Evolutionary conservation across 2,329 filamentous ascomycete species (phyloP).

Genomic region (Colletotrichum sp.): DNA sequence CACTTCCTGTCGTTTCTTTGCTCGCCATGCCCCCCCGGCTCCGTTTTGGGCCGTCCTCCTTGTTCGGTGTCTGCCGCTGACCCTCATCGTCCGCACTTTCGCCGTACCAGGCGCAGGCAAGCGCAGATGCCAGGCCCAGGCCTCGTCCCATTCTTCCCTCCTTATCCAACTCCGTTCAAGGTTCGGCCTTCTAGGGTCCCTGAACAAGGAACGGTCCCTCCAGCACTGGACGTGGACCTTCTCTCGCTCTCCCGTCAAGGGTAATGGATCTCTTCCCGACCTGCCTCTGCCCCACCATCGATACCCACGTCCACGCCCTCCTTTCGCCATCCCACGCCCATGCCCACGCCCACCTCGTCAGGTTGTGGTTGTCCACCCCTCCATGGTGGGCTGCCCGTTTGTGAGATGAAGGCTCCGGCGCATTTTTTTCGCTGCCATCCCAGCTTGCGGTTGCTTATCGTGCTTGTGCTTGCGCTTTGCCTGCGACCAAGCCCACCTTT

Average conservation of each 20-base stretch:
- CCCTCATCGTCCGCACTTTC: conserved; percentile 1
- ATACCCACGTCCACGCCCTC: background rate
- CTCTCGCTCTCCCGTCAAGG: background rate
- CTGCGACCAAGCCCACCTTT: conserved; percentile 8
- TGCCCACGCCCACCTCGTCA: background rate
- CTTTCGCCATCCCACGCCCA: background rate
- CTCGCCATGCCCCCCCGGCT: background rate
- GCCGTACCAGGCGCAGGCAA: background rate
- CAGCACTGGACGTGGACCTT: background rate
- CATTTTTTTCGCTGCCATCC: conserved; percentile 3
- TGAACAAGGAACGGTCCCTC: conserved; percentile 17
- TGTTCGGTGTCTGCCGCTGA: conserved; percentile 11
- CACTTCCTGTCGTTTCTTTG: background rate
- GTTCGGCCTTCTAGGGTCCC: conserved; percentile 8
- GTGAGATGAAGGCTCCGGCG: conserved; percentile 13
- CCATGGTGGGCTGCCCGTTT: conserved; percentile 14
- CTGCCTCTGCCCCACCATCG: conserved; percentile 1
- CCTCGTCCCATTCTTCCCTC: conserved; percentile 8
- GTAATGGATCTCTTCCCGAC: background rate
- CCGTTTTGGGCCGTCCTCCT: conserved; percentile 11
- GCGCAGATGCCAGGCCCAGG: background rate
- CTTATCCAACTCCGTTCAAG: conserved; percentile 17
- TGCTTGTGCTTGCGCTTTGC: conserved; percentile 5
- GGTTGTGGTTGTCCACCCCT: background rate
- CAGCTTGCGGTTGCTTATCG: background rate